Percentiles rank a stretch among this genome's conserved stretches.
phyloP scores from a whole-genome alignment of 352 stramenopile species.

The Phytophthora lateralis region DNA sequence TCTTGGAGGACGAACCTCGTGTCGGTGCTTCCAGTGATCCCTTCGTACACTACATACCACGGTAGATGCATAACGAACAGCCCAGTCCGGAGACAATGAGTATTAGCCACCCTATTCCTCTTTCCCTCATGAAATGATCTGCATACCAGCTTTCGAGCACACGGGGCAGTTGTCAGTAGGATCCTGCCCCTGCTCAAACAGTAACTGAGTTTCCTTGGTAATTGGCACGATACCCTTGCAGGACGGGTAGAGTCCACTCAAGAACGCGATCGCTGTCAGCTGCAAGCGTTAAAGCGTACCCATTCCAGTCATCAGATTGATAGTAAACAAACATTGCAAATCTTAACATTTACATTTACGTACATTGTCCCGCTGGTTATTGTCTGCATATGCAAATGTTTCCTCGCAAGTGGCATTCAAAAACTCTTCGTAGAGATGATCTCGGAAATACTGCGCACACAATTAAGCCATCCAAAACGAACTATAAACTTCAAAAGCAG shows the following conservation, averaged over 20 bases:
- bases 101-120: neutral
- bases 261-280: slow-evolving; percentile 70
- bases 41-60: slow-evolving; percentile 57
- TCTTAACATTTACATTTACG: slow-evolving; percentile 3
- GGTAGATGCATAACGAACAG: neutral
- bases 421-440: slow-evolving; percentile 70
- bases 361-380: slow-evolving; percentile 81
- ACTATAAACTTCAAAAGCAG: neutral
- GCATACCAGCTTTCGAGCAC: slow-evolving; percentile 61
- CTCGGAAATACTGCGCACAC: slow-evolving; percentile 60
- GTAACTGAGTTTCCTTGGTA: slow-evolving; percentile 55
- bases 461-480: neutral
- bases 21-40: slow-evolving; percentile 67
- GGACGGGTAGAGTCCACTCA: slow-evolving; percentile 52
- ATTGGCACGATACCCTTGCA: slow-evolving; percentile 65
- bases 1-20: slow-evolving; percentile 64
- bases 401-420: slow-evolving; percentile 57
- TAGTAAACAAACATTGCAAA: neutral
- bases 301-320: neutral
- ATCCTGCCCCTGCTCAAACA: slow-evolving; percentile 82
- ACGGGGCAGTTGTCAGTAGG: slow-evolving; percentile 69
- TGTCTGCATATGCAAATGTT: slow-evolving; percentile 72
- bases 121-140: neutral
- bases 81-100: neutral
- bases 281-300: slow-evolving; percentile 12